Base-by-base conservation (phyloP, 805 yeast genomes). In the Lipomyces mesembrius region DNA sequence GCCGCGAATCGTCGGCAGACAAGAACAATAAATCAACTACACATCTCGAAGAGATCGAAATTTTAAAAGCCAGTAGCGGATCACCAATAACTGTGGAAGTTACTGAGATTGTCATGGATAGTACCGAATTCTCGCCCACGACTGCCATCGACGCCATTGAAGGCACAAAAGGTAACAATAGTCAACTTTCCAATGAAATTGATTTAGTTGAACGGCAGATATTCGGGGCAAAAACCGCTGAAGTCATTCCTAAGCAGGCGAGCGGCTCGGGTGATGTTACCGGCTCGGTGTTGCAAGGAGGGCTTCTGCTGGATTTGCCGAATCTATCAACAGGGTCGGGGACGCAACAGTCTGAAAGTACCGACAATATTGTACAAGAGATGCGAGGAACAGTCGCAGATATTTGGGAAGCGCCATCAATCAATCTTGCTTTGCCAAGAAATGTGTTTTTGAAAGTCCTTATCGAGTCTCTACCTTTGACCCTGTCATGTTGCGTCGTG, bases 401-500 rank as follows among this genome's bases (percentile, higher is more conserved):
- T 20, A 56, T 56, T 22, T 46, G 25, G 52, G n/a, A 51, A 14
- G 2, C 43, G 7, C 22, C 17, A 29, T 32, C 22, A 34, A 43
- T 22, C 20, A 27, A 37, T 14, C 34, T 14, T 14, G 55, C 35
- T 32, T 14, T 35, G 49, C 29, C 55, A 6, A 37, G 51, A 4
- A 14, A 34, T 11, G 43, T 35, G 46, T 27, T 25, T 35, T 14
- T 49, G 53, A 27, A 55, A 22, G 37, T 56, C 3, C 51, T 20
- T 14, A 56, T 37, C 11, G 35, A 17, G 34, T 37, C 34, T 27
- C 32, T 20, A 17, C 61, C 58, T n/a, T 59, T 51, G n/a, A 22
- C 35, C 60, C 60, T 25, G n/a, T 46, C 20, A 17, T 59, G 57
- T 34, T 34, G 22, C 12, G 51, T 67, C 3, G 65, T 62, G 20